These are phyloP conservation scores for Gracilaria gracilis DNA, from an alignment of 23 red algal species.

Conservation along the genomic window DNA sequence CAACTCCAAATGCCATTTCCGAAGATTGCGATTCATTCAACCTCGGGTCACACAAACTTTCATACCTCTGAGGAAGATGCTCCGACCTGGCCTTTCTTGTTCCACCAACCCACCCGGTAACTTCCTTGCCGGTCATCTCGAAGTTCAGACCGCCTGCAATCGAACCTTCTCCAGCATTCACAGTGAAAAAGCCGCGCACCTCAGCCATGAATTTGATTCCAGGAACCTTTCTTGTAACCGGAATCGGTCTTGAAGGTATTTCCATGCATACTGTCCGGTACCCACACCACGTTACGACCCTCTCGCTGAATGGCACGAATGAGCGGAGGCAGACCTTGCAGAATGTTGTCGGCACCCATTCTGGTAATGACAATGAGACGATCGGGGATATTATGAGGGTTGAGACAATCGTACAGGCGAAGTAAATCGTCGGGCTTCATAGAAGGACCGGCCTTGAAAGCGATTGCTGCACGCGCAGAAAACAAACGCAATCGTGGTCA, in stretches of 20 bases:
- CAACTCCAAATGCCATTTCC: slow-evolving; percentile 96
- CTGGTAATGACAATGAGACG: slow-evolving; percentile 94
- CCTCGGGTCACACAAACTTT: slow-evolving; percentile 93
- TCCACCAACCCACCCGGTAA: slow-evolving; percentile 96
- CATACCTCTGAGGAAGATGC: slow-evolving; percentile 82
- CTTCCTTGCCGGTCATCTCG: slow-evolving; percentile 99
- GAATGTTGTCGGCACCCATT: slow-evolving; percentile 92
- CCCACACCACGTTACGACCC: slow-evolving; percentile 88
- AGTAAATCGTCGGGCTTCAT: slow-evolving; percentile 65
- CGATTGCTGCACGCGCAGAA: slow-evolving; percentile 3
- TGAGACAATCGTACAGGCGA: slow-evolving; percentile 85
- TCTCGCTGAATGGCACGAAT: slow-evolving; percentile 77
- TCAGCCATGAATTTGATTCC: slow-evolving; percentile 90
- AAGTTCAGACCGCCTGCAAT: slow-evolving; percentile 93
- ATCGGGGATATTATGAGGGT: slow-evolving; percentile 74
- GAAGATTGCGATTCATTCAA: slow-evolving; percentile 90
- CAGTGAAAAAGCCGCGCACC: slow-evolving; percentile 93
- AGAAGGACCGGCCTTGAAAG: slow-evolving; percentile 39
- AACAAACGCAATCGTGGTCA: slow-evolving; percentile 13
- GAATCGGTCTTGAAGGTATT: slow-evolving; percentile 88
- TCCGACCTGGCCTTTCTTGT: slow-evolving; percentile 75
- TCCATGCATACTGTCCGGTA: slow-evolving; percentile 97
- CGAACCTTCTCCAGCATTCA: slow-evolving; percentile 83
- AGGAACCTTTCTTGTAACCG: slow-evolving; percentile 94
- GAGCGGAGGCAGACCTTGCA: slow-evolving; percentile 83